Base-by-base conservation (phyloP, 2,329 filamentous ascomycete genomes). In the Helminthosporium solani region DNA sequence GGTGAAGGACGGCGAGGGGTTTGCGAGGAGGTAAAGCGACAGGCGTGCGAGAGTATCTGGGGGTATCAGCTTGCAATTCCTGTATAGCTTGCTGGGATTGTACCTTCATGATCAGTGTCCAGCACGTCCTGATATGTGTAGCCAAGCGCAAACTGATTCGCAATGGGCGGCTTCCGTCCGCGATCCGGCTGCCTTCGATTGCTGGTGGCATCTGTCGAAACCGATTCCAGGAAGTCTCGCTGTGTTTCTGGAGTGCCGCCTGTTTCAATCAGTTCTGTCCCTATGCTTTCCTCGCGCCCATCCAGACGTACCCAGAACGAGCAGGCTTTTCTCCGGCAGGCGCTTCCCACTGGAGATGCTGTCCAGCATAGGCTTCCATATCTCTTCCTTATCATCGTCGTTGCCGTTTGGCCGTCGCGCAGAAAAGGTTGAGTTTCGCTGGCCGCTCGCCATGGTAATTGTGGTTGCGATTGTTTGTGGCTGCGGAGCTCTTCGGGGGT, bases 81-180 rank as follows among this genome's bases (percentile, higher is more conserved):
- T 4, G 28, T 15, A 8, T 2, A 18, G 23, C 15, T n/a, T 3
- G 15, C 3, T 12, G 7, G 28, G 7, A 8, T 62, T 71, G 48
- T 72, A 90, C 88, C 88, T 78, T 96, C 92, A 70, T 95, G 90
- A 67, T 96, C 91, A 46, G 89, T 87, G 70, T 96, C 91, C 30
- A 96, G 78, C 30, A 96, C 90, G 72, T 96, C 90, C 68, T 95
- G 90, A 73, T 96, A 96, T 43, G 91, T 96, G 69, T 96, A 96
- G 41, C 91, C 91, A 49, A 96, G 75, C 9, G 91, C 91, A 71
- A 95, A 96, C 66, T 87, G 87, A 66, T 96, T 96, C 44, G 91
- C 91, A 63, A 96, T 82, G 18, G 90, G 89, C 2, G 89, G 86
- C 50, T 81, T 80, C 68, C 57, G 70, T 63, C 60, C 57, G 65